Evolutionary conservation across 2,329 filamentous ascomycete genomes (phyloP), one percentile per base, ranked within the genome.

Genomic region (Fusarium xyrophilum): DNA sequence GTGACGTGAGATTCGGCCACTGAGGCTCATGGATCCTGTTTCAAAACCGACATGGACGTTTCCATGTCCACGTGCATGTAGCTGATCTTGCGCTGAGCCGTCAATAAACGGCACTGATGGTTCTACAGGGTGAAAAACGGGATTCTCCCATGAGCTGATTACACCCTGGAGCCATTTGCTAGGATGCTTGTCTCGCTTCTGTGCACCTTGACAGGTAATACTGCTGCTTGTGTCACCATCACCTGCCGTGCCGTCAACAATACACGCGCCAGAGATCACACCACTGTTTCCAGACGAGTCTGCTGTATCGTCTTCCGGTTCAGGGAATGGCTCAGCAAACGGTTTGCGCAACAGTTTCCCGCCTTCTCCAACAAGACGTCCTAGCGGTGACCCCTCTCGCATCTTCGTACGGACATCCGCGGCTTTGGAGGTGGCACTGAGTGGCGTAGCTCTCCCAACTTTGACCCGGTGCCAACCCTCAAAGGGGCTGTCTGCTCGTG

Each of bases 71-170:
- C 48, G 60, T 13, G 33, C 32, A 11, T 40, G 25, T 8, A 36
- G 25, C 12, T 48, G 42, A n/a, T 61, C 44, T 14, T 42, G 30
- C 8, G 28, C 39, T 1, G 44, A 13, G 14, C 69, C 70, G 53
- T 75, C 74, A 0, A 83, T 57, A 7, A 75, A 77, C 8, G 84
- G 85, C 25, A 89, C 83, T 0, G 76, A 68, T 3, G 77, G 69
- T 55, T 88, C 81, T 1, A 77, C 76, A 6, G 76, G 73, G n/a
- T 84, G 79, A 75, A 96, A 97, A 1, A 92, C 81, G 0, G 93
- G 92, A 62, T 94, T 97, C 12, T 90, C 79, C 92, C 93, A 97
- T 12, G 81, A 82, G 36, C 83, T 76, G 3, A 93, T 77, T 10
- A 95, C 72, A 10, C 83, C 79, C 12, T 83, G 81, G 5, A 93